A percentile compares a stretch with the other conserved stretches of the same genome.
phyloP scores from a whole-genome alignment of 805 yeast species.

The Starmerella sp. region DNA sequence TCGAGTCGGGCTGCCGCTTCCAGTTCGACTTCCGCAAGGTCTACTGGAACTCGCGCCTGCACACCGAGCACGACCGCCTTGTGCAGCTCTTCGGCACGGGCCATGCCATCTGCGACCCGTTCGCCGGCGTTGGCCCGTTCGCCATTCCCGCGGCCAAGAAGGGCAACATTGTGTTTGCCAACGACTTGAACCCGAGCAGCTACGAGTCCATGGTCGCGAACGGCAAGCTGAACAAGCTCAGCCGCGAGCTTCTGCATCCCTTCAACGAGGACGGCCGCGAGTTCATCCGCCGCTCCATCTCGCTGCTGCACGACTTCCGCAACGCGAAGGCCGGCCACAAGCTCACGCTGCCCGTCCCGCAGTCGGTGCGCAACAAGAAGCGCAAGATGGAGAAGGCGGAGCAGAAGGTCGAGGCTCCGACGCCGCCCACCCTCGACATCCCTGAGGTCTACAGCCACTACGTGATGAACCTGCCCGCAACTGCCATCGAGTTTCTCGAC shows the following conservation, averaged over 20 bases:
- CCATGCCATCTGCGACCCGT: conserved; percentile 81
- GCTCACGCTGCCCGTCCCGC: conserved; percentile 5
- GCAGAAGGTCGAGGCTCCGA: not conserved
- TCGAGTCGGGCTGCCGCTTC: conserved; percentile 76
- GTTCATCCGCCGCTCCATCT: conserved; percentile 55
- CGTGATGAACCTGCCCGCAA: conserved; percentile 93
- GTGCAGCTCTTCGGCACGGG: conserved; percentile 49
- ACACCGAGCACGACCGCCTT: conserved; percentile 83
- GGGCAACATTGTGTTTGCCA: conserved; percentile 69
- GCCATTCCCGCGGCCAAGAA: conserved; percentile 92
- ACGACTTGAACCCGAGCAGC: conserved; percentile 86
- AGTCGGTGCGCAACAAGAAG: not conserved
- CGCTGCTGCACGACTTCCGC: conserved; percentile 38
- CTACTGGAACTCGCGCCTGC: conserved; percentile 93
- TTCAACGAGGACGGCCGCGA: conserved; percentile 73
- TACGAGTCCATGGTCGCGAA: conserved; percentile 59
- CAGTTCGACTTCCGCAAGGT: conserved; percentile 84
- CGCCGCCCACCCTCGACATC: conserved; percentile 25
- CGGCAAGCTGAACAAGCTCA: conserved; percentile 51
- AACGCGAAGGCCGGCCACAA: conserved; percentile 25
- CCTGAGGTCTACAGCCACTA: conserved; percentile 55
- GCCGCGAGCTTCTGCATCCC: conserved; percentile 41
- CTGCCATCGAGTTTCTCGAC: conserved; percentile 72
- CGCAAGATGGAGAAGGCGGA: conserved; percentile 1
- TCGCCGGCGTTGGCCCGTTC: conserved; percentile 99